Conservation (phyloP, 73 alveolate species). For the Paramecium pentaurelia region DNA sequence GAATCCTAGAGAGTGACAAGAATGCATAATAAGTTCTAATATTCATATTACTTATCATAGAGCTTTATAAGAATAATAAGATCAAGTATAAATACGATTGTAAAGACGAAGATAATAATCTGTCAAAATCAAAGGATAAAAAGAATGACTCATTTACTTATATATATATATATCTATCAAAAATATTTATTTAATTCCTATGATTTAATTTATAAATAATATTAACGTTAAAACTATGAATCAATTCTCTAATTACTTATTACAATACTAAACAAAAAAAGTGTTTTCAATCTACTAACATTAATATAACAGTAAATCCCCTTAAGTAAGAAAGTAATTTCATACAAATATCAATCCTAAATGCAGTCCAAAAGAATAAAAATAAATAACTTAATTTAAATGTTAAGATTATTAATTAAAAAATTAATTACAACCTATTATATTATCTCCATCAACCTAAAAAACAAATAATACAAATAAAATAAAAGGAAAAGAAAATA, state of each 20-base stretch:
- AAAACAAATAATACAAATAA: background rate
- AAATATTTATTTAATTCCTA: background rate
- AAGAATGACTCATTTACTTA: background rate
- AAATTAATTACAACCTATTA: background rate
- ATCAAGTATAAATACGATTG: background rate
- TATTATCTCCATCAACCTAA: background rate
- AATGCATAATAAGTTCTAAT: background rate
- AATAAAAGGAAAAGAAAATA: background rate
- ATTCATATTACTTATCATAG: background rate
- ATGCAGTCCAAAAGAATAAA: background rate
- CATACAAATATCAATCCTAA: background rate
- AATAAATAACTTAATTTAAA: background rate
- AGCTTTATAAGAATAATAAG: background rate
- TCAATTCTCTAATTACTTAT: conserved; percentile 11
- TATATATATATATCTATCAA: background rate
- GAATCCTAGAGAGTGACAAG: background rate
- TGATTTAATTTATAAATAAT: background rate
- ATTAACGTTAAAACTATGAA: background rate
- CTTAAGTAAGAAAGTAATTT: background rate
- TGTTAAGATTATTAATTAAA: background rate
- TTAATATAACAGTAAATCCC: background rate
- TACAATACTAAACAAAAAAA: background rate
- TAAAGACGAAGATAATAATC: background rate
- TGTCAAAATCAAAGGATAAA: background rate
- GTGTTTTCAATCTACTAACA: background rate